Evolutionary conservation across 441 rosid species (phyloP).

Genomic region (Populus hybrid): DNA sequence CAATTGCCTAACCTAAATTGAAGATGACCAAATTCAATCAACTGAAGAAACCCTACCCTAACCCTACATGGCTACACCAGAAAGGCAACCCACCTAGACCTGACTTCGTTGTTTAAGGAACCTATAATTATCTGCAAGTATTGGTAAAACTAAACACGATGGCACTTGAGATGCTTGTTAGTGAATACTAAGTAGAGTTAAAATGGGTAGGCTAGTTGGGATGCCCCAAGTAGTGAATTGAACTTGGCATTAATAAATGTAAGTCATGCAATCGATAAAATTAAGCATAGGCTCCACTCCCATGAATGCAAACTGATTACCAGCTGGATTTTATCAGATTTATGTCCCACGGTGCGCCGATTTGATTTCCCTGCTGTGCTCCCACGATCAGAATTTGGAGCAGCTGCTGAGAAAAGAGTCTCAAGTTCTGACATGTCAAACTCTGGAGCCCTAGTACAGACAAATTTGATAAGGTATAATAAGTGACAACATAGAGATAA

Average conservation of each 20-base stretch:
- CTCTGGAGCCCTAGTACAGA: slow-evolving; percentile 67
- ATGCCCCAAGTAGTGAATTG: not conserved
- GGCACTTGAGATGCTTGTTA: not conserved
- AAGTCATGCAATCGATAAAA: slow-evolving; percentile 1
- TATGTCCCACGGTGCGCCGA: slow-evolving; percentile 48
- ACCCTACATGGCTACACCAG: not conserved
- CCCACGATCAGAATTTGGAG: slow-evolving; percentile 48
- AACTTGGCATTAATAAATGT: not conserved
- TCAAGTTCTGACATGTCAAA: slow-evolving; percentile 91
- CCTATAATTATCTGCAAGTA: not conserved
- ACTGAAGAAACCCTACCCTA: not conserved
- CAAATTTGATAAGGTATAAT: slow-evolving; percentile 13
- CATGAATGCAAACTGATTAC: slow-evolving; percentile 42
- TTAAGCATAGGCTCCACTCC: slow-evolving; percentile 5
- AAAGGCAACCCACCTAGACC: not conserved
- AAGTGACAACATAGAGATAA: not conserved
- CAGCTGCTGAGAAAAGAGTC: slow-evolving; percentile 77
- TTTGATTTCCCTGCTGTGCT: slow-evolving; percentile 46
- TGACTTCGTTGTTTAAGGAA: not conserved
- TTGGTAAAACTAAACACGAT: not conserved
- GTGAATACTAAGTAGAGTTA: not conserved
- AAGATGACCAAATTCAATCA: not conserved
- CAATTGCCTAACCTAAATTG: not conserved
- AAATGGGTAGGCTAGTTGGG: not conserved
- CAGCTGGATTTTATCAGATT: slow-evolving; percentile 90